Conservation (phyloP, 2,329 filamentous ascomycete species). For the Capronia americana region DNA sequence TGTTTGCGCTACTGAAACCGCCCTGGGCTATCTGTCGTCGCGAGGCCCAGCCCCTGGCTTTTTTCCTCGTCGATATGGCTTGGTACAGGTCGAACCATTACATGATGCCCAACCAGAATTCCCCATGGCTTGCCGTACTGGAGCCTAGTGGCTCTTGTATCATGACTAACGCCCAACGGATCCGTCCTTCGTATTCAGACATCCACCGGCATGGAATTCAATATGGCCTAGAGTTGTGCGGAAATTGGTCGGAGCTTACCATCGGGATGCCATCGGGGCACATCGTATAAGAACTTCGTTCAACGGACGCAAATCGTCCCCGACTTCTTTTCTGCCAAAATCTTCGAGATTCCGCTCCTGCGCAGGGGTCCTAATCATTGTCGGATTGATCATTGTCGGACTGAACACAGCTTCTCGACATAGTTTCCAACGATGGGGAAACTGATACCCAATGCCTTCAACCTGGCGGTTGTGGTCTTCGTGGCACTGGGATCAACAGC, state of each 20-base stretch:
- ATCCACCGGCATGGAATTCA: background rate
- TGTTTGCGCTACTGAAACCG: background rate
- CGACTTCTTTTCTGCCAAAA: background rate
- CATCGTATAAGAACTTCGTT: slow-evolving; percentile 5
- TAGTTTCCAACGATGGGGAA: slow-evolving; percentile 32
- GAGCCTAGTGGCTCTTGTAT: slow-evolving; percentile 1
- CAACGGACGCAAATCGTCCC: background rate
- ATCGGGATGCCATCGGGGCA: background rate
- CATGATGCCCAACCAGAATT: slow-evolving; percentile 6
- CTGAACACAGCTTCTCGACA: background rate
- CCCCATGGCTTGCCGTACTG: background rate
- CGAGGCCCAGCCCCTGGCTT: background rate
- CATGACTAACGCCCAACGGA: background rate
- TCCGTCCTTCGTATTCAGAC: background rate
- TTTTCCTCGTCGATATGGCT: background rate
- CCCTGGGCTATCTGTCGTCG: background rate
- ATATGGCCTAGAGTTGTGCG: slow-evolving; percentile 1
- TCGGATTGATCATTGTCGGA: background rate
- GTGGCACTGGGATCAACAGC: slow-evolving; percentile 46
- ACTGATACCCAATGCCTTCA: slow-evolving; percentile 44
- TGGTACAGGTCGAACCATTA: background rate
- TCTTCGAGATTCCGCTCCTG: background rate
- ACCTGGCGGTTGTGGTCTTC: slow-evolving; percentile 45
- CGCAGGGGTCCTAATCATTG: background rate
- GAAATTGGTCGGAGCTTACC: slow-evolving; percentile 12